Conservation (phyloP, 2,329 filamentous ascomycete species). For the Penicillium psychrosexuale region DNA sequence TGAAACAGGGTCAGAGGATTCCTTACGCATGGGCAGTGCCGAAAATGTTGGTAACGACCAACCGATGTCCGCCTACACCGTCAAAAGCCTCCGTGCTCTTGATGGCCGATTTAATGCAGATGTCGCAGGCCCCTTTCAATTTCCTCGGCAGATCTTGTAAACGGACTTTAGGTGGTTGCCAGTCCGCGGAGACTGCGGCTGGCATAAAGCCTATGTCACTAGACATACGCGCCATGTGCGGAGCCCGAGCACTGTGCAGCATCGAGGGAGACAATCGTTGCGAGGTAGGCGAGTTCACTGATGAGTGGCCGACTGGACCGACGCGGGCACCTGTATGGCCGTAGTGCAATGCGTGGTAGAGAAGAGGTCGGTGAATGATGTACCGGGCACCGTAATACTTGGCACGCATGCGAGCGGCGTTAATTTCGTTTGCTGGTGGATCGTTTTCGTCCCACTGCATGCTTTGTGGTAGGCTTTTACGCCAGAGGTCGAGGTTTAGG, state of each 20-base stretch:
- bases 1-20: neutral
- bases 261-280: constrained; percentile 40
- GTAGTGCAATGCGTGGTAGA: constrained; percentile 58
- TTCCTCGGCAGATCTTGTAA: constrained; percentile 38
- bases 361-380: constrained; percentile 80
- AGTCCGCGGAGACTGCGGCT: constrained; percentile 7
- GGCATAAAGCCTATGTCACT: constrained; percentile 36
- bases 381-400: constrained; percentile 94
- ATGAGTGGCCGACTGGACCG: constrained; percentile 9
- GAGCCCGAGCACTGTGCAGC: constrained; percentile 25
- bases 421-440: constrained; percentile 69
- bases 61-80: constrained; percentile 3
- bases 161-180: constrained; percentile 18
- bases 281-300: constrained; percentile 35
- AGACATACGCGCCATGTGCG: constrained; percentile 31
- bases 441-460: constrained; percentile 67
- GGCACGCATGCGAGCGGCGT: constrained; percentile 77
- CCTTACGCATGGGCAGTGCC: constrained; percentile 11
- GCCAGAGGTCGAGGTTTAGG: constrained; percentile 54
- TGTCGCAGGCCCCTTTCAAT: constrained; percentile 28
- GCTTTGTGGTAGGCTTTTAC: constrained; percentile 46
- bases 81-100: constrained; percentile 8
- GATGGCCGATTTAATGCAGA: constrained; percentile 3
- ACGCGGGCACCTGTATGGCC: constrained; percentile 39
- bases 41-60: constrained; percentile 9